Conservation (phyloP, 2,329 filamentous ascomycete genomes). For the Pseudocercospora crystallina region DNA sequence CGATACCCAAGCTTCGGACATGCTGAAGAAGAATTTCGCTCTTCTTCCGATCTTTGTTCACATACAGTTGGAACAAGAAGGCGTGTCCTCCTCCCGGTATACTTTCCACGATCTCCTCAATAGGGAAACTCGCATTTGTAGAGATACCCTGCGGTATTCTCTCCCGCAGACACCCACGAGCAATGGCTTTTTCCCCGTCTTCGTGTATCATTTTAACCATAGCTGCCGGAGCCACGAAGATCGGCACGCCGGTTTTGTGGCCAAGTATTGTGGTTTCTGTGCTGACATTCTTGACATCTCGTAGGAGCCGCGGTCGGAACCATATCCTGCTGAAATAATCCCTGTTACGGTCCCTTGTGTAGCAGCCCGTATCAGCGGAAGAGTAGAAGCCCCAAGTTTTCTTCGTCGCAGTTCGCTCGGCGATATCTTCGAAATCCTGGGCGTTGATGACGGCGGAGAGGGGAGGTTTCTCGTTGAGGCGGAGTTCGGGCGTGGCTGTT, state of each 20-base stretch:
- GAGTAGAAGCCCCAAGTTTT: conserved; percentile 50
- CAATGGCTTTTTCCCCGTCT: conserved; percentile 40
- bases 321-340: conserved; percentile 46
- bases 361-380: conserved; percentile 52
- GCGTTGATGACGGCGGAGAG: conserved; percentile 48
- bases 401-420: conserved; percentile 36
- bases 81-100: conserved; percentile 28
- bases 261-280: conserved; percentile 38
- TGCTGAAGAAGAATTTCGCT: conserved; percentile 52
- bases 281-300: conserved; percentile 39
- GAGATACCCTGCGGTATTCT: conserved; percentile 33
- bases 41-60: conserved; percentile 56
- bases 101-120: conserved; percentile 32
- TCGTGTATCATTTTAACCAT: conserved; percentile 39
- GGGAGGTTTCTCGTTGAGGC: conserved; percentile 43
- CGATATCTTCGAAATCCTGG: conserved; percentile 48
- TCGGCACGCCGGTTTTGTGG: conserved; percentile 34
- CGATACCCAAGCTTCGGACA: conserved; percentile 49
- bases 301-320: conserved; percentile 49
- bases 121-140: conserved; percentile 36
- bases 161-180: conserved; percentile 29
- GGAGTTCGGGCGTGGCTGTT: conserved; percentile 30
- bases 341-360: conserved; percentile 47
- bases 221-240: conserved; percentile 40
- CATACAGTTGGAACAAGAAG: conserved; percentile 63